Percentiles rank a stretch among this genome's conserved stretches.
These are phyloP conservation scores for Euphorbia schlechtendalii DNA, from an alignment of 441 rosid species.

Conservation along the genomic window DNA sequence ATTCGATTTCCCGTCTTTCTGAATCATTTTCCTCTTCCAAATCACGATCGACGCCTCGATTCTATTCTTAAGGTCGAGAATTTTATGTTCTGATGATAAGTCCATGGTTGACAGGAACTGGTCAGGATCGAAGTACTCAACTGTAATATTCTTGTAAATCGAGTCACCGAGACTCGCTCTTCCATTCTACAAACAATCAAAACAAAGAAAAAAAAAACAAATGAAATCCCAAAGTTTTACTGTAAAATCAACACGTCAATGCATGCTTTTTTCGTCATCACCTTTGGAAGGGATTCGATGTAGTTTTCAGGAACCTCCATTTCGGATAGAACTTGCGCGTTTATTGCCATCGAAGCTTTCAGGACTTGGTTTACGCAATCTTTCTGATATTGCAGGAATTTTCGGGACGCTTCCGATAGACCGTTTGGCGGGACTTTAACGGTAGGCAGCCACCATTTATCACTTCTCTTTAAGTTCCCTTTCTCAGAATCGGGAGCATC, in stretches of 20 bases:
- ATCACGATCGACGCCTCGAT: conserved; percentile 88
- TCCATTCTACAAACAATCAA: conserved; percentile 53
- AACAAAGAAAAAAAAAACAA: background rate
- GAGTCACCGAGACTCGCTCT: conserved; percentile 85
- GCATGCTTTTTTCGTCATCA: conserved; percentile 12
- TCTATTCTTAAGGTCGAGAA: conserved; percentile 81
- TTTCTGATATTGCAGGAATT: conserved; percentile 69
- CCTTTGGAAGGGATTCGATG: conserved; percentile 96
- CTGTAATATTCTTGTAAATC: conserved; percentile 60
- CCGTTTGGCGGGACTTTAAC: conserved; percentile 74
- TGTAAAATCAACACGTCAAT: background rate
- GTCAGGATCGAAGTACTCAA: conserved; percentile 77
- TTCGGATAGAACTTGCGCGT: conserved; percentile 86
- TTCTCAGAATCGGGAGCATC: conserved; percentile 71
- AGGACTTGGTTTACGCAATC: conserved; percentile 92
- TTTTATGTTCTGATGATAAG: conserved; percentile 79
- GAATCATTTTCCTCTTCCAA: conserved; percentile 86
- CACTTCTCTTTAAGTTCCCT: conserved; percentile 46
- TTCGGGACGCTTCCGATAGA: conserved; percentile 59
- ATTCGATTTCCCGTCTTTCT: conserved; percentile 70
- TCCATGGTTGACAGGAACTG: conserved; percentile 71
- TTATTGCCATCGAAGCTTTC: conserved; percentile 96
- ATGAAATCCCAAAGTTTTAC: background rate
- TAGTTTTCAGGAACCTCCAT: conserved; percentile 90
- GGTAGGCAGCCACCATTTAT: conserved; percentile 97